Base-by-base conservation (phyloP, 1,139 yeast genomes). In the Scheffersomyces titani region DNA sequence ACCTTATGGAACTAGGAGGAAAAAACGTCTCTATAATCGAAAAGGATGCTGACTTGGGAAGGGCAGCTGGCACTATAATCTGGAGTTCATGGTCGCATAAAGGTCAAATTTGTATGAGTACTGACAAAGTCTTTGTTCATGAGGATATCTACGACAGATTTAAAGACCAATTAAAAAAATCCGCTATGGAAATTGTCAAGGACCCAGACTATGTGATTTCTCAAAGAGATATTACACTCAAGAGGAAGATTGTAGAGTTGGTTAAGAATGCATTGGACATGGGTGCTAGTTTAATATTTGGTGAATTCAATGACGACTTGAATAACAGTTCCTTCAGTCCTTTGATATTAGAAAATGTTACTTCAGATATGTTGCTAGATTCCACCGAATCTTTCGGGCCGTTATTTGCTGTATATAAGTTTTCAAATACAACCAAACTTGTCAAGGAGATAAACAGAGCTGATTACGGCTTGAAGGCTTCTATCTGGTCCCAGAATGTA, bases 401-500 rank as follows among this genome's bases (percentile, higher is more conserved):
- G 0, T 73, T 82, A 1, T 70, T 81, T 9, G 64, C 75, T 47
- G 61, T 84, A 18, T 60, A 70, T 52, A 70, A 68, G 51, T 85
- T 72, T 51, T 50, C 56, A 0, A 71, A 78, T 44, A 70, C 71
- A 44, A 71, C 73, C n/a, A 61, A 64, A 3, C 68, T 77, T 3
- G 59, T 81, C 7, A 58, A 60, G 1, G 57, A 60, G 9, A 58
- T 76, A 19, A 82, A 81, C 61, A 62, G 60, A 4, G 64, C 65
- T 44, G 63, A 65, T 0, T 77, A 75, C 60, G 89, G 89, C 0
- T 72, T 86, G 51, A 84, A 86, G 57, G 80, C 84, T 3, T 77
- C 88, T 0, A 74, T 86, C 3, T 86, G 89, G 89, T 75, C 86
- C 18, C 54, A 58, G 57, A 80, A 85, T 65, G 65, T 74, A 18